These are phyloP conservation scores for Primulina huaijiensis DNA, from an alignment of 257 asterid genomes.

Conservation along the genomic window DNA sequence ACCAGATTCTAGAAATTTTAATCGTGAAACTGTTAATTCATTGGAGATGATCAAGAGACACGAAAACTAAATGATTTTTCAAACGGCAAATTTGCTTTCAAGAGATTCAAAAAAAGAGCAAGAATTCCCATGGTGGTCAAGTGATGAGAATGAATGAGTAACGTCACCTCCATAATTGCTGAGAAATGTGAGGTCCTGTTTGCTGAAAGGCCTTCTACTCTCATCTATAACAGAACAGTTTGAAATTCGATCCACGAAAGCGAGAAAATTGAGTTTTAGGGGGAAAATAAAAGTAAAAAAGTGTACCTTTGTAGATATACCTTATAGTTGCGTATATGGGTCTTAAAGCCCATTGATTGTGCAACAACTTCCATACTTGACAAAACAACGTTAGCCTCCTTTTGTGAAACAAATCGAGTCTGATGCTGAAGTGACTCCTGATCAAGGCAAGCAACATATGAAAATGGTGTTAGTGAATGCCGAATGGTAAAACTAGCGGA, in stretches of 20 bases:
- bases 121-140: constrained; percentile 6
- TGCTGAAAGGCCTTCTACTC: constrained; percentile 89
- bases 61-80: no score
- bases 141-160: constrained; percentile 5
- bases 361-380: constrained; percentile 98
- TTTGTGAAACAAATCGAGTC: constrained; percentile 86
- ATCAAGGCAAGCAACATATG: constrained; percentile 24
- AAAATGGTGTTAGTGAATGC: constrained; percentile 2
- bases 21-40: neutral
- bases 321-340: constrained; percentile 93
- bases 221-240: constrained; percentile 52
- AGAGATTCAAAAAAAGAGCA: constrained; percentile 11
- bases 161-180: constrained; percentile 73
- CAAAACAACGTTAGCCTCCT: constrained; percentile 81
- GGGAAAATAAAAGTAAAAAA: neutral
- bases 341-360: constrained; percentile 98
- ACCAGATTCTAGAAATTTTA: neutral
- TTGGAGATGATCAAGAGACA: neutral
- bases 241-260: constrained; percentile 6
- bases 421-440: constrained; percentile 82
- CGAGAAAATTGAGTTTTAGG: constrained; percentile 1
- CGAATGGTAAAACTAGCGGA: neutral
- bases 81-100: neutral
- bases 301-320: constrained; percentile 31
- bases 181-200: constrained; percentile 84